phyloP scores from a whole-genome alignment of 108 stramenopile genomes.

The Craspedostauros australis region DNA sequence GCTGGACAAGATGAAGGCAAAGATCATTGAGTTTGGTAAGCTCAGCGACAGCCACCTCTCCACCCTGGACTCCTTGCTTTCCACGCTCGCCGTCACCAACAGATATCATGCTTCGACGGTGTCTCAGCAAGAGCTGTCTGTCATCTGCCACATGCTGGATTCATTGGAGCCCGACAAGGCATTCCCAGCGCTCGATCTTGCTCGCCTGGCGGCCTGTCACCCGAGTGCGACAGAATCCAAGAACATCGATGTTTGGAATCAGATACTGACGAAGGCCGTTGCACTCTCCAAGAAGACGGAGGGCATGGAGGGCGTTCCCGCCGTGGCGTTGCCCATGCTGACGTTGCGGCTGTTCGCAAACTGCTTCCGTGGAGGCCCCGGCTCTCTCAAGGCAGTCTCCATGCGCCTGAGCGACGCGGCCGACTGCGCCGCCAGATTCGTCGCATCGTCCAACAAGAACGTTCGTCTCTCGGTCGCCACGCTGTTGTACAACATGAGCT shows the following conservation, averaged over 20 bases:
- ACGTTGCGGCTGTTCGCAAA: slow-evolving; percentile 72
- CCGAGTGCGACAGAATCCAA: slow-evolving; percentile 51
- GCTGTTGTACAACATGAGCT: slow-evolving; percentile 59
- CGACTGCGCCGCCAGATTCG: slow-evolving; percentile 40
- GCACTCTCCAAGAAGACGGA: slow-evolving; percentile 12
- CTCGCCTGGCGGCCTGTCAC: slow-evolving; percentile 61
- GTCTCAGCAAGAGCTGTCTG: slow-evolving; percentile 30
- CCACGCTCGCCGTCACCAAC: slow-evolving; percentile 60
- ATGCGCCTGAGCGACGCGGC: slow-evolving; percentile 26
- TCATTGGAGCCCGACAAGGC: slow-evolving; percentile 36
- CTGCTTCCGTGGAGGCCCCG: slow-evolving; percentile 64
- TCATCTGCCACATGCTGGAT: slow-evolving; percentile 49
- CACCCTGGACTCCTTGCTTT: slow-evolving; percentile 19
- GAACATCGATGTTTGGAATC: slow-evolving; percentile 45
- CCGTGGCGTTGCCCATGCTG: slow-evolving; percentile 83
- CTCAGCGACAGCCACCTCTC: slow-evolving; percentile 29
- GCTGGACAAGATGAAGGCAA: slow-evolving; percentile 63
- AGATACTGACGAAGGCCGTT: slow-evolving; percentile 18
- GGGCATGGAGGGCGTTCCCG: slow-evolving; percentile 34
- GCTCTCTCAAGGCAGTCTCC: slow-evolving; percentile 52
- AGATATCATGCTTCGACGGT: slow-evolving; percentile 74
- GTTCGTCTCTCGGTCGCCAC: slow-evolving; percentile 76
- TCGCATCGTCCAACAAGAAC: slow-evolving; percentile 65
- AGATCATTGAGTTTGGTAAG: slow-evolving; percentile 57
- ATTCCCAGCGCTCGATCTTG: slow-evolving; percentile 81